A percentile compares a stretch with the other conserved stretches of the same genome.
phyloP scores from a whole-genome alignment of 148 eudicot species.

The Rhododendron williamsianum region DNA sequence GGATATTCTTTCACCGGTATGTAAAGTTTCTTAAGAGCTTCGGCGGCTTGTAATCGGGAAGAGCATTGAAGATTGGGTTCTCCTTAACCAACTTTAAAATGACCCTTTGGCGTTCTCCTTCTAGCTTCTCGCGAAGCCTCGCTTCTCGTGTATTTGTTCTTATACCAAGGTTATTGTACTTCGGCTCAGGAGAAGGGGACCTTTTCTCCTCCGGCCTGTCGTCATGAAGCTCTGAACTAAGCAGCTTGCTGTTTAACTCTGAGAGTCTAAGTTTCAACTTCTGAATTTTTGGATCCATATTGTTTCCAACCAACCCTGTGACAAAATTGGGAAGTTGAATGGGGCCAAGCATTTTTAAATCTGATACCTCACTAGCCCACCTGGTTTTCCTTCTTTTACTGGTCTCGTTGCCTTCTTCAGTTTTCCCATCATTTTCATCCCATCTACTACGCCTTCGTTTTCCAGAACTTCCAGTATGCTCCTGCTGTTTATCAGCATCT shows the following conservation, averaged over 20 bases:
- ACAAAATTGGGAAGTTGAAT: conserved; percentile 10
- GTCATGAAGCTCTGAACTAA: conserved; percentile 10
- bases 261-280: conserved; percentile 17
- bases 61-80: conserved; percentile 17
- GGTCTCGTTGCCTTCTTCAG: background rate
- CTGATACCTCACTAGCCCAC: conserved; percentile 16
- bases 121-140: conserved; percentile 14
- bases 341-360: conserved; percentile 10
- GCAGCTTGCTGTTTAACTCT: conserved; percentile 21
- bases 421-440: conserved; percentile 20
- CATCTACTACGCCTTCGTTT: conserved; percentile 19
- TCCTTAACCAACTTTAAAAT: conserved; percentile 21
- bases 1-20: conserved; percentile 37
- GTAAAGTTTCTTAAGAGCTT: conserved; percentile 28
- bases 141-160: conserved; percentile 14
- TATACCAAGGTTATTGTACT: conserved; percentile 19
- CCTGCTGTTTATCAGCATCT: conserved; percentile 4
- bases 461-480: conserved; percentile 13
- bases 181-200: conserved; percentile 27
- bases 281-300: conserved; percentile 17
- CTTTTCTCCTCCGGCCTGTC: conserved; percentile 22
- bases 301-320: conserved; percentile 3
- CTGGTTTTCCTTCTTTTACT: conserved; percentile 24
- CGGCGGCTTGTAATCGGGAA: conserved; percentile 11
- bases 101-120: conserved; percentile 13